Conservation (phyloP, 163 green algal genomes). For the Coccomyxa subellipsoidea region DNA sequence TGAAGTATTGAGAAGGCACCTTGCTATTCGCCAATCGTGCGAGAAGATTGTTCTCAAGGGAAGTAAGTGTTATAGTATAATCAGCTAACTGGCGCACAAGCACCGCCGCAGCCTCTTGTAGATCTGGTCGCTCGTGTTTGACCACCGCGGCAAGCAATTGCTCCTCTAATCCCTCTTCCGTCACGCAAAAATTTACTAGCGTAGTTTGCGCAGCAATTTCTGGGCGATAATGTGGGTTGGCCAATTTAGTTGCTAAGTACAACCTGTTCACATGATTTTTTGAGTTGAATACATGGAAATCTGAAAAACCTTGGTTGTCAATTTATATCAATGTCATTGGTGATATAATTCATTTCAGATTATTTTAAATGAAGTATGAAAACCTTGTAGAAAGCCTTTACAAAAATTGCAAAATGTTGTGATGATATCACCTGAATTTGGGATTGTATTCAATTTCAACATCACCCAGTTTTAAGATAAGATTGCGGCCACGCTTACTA, state of each 20-base stretch:
- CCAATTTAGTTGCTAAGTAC: constrained; percentile 89
- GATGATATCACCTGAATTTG: constrained; percentile 37
- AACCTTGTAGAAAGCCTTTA: no score
- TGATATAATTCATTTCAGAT: no score
- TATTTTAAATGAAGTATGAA: no score
- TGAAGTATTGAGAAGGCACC: constrained; percentile 21
- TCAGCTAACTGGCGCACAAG: constrained; percentile 78
- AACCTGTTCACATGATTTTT: no score
- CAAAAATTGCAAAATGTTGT: no score
- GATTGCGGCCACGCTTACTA: constrained; percentile 69
- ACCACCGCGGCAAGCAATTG: constrained; percentile 85
- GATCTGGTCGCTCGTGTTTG: constrained; percentile 83
- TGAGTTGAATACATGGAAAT: no score
- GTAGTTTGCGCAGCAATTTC: constrained; percentile 86
- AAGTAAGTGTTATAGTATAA: constrained; percentile 85
- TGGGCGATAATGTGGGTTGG: constrained; percentile 91
- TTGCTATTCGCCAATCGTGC: constrained; percentile 75
- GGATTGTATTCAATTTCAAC: constrained; percentile 69
- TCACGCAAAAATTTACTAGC: constrained; percentile 93
- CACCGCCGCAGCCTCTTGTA: constrained; percentile 69
- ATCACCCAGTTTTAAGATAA: constrained; percentile 86
- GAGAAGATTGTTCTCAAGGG: constrained; percentile 91
- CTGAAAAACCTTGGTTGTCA: no score
- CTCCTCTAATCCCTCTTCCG: constrained; percentile 77
- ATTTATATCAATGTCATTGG: no score